phyloP scores from a whole-genome alignment of 106 monocot species.

The Allium sativum region DNA sequence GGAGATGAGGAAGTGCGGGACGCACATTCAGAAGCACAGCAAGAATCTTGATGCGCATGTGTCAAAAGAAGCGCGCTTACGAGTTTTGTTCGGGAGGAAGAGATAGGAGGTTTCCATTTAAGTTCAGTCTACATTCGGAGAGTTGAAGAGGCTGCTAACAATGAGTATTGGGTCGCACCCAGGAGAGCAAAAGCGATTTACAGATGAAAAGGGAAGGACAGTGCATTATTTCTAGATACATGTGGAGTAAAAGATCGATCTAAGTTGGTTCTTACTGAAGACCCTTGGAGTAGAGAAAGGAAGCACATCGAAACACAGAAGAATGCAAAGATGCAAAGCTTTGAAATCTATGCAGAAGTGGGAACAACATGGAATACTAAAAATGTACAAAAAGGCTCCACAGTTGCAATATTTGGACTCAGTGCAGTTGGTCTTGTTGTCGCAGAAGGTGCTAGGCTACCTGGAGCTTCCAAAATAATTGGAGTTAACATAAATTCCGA shows the following conservation, averaged over 20 bases:
- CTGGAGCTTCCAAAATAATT: slow-evolving; percentile 58
- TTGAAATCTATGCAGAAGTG: too few species aligned
- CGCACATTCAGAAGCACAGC: slow-evolving; percentile 61
- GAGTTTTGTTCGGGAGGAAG: slow-evolving; percentile 33
- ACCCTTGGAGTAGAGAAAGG: slow-evolving; percentile 49
- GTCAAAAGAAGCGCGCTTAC: slow-evolving; percentile 25
- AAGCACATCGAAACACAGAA: slow-evolving; percentile 47
- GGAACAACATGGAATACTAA: slow-evolving; percentile 92
- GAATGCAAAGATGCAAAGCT: slow-evolving; percentile 51
- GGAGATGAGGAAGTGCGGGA: slow-evolving; percentile 60
- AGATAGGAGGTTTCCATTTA: slow-evolving; percentile 39
- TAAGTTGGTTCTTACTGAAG: slow-evolving; percentile 51
- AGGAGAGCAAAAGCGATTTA: slow-evolving; percentile 45
- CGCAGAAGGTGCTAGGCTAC: slow-evolving; percentile 48
- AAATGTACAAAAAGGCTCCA: slow-evolving; percentile 53
- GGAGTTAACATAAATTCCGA: slow-evolving; percentile 57
- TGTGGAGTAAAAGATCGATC: slow-evolving; percentile 72
- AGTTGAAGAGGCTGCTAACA: slow-evolving; percentile 59
- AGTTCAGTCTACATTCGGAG: slow-evolving; percentile 53
- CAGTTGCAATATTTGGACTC: slow-evolving; percentile 68
- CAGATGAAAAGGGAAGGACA: slow-evolving; percentile 23
- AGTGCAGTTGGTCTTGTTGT: slow-evolving; percentile 82
- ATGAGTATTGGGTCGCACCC: slow-evolving; percentile 37
- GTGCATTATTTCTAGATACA: slow-evolving; percentile 47
- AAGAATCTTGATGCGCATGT: not conserved